phyloP scores from a whole-genome alignment of 495 filamentous ascomycete species.

The Haplographium delicatum region DNA sequence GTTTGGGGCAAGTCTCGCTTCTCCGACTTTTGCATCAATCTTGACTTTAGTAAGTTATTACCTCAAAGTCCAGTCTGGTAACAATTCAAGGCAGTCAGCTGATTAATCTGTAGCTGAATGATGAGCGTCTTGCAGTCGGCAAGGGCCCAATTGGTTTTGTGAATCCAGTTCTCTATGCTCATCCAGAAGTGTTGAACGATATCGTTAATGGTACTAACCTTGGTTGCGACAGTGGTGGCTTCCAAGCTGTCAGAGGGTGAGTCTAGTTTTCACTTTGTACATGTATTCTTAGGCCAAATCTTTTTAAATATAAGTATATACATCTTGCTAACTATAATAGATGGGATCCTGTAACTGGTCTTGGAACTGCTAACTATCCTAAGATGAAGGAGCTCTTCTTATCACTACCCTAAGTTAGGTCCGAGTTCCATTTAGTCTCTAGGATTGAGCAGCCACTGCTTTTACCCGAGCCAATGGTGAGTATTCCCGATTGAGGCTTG shows the following conservation, averaged over 20 bases:
- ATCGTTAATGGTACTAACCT: constrained; percentile 40
- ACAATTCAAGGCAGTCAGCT: neutral
- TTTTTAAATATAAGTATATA: too few relatives aligned
- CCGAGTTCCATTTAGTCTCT: neutral
- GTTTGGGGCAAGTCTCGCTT: constrained; percentile 37
- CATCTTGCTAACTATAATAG: neutral
- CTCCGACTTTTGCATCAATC: constrained; percentile 47
- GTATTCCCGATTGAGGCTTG: too few relatives aligned
- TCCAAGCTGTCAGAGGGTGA: constrained; percentile 38
- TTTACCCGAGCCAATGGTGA: too few relatives aligned
- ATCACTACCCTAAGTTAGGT: constrained; percentile 13
- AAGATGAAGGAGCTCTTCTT: constrained; percentile 34
- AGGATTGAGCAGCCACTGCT: too few relatives aligned
- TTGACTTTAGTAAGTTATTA: constrained; percentile 37
- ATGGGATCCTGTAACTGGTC: constrained; percentile 2
- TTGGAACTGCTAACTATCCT: constrained; percentile 38
- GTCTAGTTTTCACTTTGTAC: neutral
- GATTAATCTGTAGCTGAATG: constrained; percentile 49
- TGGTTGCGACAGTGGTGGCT: constrained; percentile 41
- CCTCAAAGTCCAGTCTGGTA: neutral
- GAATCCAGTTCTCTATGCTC: constrained; percentile 43
- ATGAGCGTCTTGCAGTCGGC: constrained; percentile 47
- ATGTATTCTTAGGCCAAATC: too few relatives aligned
- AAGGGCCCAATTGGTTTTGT: constrained; percentile 53
- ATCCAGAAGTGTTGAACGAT: constrained; percentile 36